Conservation (phyloP, 1,284 basidiomycete species). For the Moesziomyces globuligerus region DNA sequence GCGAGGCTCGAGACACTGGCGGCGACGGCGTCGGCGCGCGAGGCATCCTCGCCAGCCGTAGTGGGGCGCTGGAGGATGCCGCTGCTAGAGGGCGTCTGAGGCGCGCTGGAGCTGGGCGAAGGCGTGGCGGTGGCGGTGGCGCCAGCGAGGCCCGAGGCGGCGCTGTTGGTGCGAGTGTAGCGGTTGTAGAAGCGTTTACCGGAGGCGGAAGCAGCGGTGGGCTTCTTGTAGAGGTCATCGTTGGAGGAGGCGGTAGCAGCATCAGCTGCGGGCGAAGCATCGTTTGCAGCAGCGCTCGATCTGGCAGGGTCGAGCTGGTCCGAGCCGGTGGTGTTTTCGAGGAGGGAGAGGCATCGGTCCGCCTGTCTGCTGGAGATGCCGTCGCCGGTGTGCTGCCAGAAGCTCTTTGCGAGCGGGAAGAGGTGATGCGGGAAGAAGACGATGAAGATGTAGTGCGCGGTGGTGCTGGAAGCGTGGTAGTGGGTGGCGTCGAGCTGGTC, state of each 20-base stretch:
- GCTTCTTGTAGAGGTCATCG: constrained; percentile 44
- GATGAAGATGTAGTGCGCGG: constrained; percentile 71
- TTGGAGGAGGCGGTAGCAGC: not conserved
- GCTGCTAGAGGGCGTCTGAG: constrained; percentile 32
- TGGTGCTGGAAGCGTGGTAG: constrained; percentile 26
- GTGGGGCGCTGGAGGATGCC: constrained; percentile 32
- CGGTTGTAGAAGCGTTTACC: constrained; percentile 53
- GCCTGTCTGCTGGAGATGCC: constrained; percentile 89
- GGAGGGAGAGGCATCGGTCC: constrained; percentile 76
- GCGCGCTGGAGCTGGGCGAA: constrained; percentile 24
- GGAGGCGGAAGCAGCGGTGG: constrained; percentile 9
- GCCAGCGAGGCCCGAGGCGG: constrained; percentile 11
- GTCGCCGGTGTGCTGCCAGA: constrained; percentile 94
- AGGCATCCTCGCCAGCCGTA: constrained; percentile 19
- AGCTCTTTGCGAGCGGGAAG: constrained; percentile 83
- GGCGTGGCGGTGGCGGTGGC: constrained; percentile 12
- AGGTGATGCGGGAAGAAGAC: constrained; percentile 77
- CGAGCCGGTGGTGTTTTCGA: constrained; percentile 45
- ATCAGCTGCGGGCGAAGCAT: not conserved
- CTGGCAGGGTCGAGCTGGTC: constrained; percentile 17
- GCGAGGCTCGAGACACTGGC: constrained; percentile 26
- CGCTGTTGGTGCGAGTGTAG: constrained; percentile 44
- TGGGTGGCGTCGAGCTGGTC: constrained; percentile 26
- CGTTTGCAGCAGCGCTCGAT: not conserved
- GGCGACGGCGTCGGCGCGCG: constrained; percentile 2